Base-by-base conservation (phyloP, 1,139 yeast genomes). In the Blastobotrys illinoisensis region DNA sequence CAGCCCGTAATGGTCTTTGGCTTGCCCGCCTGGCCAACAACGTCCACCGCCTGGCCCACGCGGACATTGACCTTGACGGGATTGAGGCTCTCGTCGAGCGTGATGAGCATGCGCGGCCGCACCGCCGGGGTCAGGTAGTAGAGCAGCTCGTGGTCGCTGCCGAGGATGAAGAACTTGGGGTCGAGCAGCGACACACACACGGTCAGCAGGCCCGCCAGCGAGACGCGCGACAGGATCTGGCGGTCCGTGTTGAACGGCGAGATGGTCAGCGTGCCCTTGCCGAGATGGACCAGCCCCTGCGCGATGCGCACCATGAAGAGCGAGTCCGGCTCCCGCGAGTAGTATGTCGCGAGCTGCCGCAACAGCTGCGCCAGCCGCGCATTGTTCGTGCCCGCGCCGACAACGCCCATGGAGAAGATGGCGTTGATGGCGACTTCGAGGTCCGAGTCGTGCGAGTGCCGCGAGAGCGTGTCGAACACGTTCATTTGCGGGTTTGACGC, bases 1-100 rank as follows among this genome's bases (percentile, higher is more conserved):
- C 99, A 95, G 46, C 99, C 99, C 4, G 99, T 95, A 51, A 95
- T 95, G 23, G 97, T 91, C 76, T 93, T 93, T 46, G 99, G 99
- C 66, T 89, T 89, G 75, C 99, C 99, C 0, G 98, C 99, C 72
- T 91, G 98, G 43, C 99, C 99, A 58, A 95, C 98, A 48, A 91
- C 89, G 70, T 95, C 99, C 48, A 95, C 99, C 4, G 99, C 98
- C 75, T 93, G 97, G 61, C 99, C 99, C 44, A 95, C 98, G 68
- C 99, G 83, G 7, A 93, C 99, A 64, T 90, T 93, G 11, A 93
- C 98, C 76, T 93, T 93, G 62, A 93, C 75, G 36, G 97, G 97
- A 62, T 84, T 79, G 69, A 93, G 81, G 26, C 86, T 82, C 69
- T 91, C 97, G 70, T 91, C 97, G 50, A 95, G 87, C 0, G 99